Percentiles rank a stretch among this genome's conserved stretches.
These are phyloP conservation scores for Brassica cretica DNA, from an alignment of 345 rosid species.

Conservation along the genomic window DNA sequence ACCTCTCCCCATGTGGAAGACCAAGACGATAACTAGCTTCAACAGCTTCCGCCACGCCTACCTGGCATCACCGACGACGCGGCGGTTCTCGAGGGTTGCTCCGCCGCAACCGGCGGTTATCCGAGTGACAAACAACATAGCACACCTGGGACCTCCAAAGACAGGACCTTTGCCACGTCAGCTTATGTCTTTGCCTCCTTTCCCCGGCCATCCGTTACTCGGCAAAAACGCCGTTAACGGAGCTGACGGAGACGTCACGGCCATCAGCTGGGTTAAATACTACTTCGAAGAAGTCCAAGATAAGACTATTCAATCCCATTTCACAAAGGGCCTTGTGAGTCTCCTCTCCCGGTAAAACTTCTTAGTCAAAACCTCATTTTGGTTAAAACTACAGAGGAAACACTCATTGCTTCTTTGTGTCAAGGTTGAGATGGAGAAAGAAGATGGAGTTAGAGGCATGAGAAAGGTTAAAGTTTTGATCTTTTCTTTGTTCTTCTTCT, in stretches of 20 bases:
- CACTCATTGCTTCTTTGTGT: conserved; percentile 2
- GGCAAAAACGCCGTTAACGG: conserved; percentile 37
- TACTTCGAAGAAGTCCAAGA: conserved; percentile 67
- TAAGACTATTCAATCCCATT: conserved; percentile 65
- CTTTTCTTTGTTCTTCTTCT: not conserved
- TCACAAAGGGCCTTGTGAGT: conserved; percentile 85
- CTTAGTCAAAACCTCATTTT: conserved; percentile 1
- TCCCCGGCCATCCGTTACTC: conserved; percentile 65
- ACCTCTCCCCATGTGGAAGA: not conserved
- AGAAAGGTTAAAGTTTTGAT: conserved; percentile 47
- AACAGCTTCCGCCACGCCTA: not conserved
- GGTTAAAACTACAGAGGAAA: not conserved
- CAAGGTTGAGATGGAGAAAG: conserved; percentile 66
- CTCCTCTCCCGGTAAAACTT: conserved; percentile 28
- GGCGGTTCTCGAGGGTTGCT: conserved; percentile 55
- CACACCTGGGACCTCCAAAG: conserved; percentile 58
- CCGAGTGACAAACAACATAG: conserved; percentile 63
- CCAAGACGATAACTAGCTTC: not conserved
- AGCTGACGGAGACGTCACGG: conserved; percentile 48
- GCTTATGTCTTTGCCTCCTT: conserved; percentile 77
- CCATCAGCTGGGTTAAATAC: conserved; percentile 82
- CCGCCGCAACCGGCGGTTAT: conserved; percentile 57
- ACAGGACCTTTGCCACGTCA: conserved; percentile 79
- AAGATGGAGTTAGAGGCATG: conserved; percentile 42
- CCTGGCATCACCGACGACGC: conserved; percentile 5